phyloP scores from a whole-genome alignment of 164 flowering plant genomes.

The Platanus orientalis region DNA sequence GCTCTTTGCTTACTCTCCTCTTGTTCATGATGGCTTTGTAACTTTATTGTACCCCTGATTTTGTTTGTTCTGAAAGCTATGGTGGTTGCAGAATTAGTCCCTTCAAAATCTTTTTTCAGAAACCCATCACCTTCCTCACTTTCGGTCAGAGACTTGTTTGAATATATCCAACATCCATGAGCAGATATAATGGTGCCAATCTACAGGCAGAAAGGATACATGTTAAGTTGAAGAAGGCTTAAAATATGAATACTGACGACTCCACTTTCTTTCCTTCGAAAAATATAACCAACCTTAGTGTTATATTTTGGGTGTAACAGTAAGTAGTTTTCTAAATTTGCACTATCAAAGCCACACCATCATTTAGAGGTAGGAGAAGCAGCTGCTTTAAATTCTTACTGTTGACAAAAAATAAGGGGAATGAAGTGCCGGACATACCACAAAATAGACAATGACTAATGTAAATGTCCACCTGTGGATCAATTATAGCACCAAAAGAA shows the following conservation, averaged over 20 bases:
- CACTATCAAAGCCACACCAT: neutral
- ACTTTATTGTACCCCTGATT: constrained; percentile 19
- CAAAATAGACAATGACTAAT: constrained; percentile 64
- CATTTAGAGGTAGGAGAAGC: no score
- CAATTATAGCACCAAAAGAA: constrained; percentile 2
- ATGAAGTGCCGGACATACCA: constrained; percentile 34
- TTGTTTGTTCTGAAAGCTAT: constrained; percentile 18
- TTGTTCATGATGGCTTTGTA: constrained; percentile 29
- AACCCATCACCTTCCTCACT: constrained; percentile 21
- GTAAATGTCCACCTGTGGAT: constrained; percentile 68
- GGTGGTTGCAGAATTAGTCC: constrained; percentile 5
- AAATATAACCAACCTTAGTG: neutral
- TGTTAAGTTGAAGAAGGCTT: neutral
- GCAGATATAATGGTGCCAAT: constrained; percentile 45
- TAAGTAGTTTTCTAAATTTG: no score
- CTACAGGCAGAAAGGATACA: constrained; percentile 21
- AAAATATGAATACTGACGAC: neutral
- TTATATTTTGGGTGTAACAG: neutral
- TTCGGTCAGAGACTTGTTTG: constrained; percentile 10
- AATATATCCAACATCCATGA: constrained; percentile 41
- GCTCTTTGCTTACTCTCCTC: constrained; percentile 32
- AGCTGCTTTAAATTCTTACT: neutral
- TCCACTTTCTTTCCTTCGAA: neutral
- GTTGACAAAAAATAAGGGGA: neutral
- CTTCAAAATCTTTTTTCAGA: constrained; percentile 24